Conservation (phyloP, 495 filamentous ascomycete species). For the Aspergillus diversus region DNA sequence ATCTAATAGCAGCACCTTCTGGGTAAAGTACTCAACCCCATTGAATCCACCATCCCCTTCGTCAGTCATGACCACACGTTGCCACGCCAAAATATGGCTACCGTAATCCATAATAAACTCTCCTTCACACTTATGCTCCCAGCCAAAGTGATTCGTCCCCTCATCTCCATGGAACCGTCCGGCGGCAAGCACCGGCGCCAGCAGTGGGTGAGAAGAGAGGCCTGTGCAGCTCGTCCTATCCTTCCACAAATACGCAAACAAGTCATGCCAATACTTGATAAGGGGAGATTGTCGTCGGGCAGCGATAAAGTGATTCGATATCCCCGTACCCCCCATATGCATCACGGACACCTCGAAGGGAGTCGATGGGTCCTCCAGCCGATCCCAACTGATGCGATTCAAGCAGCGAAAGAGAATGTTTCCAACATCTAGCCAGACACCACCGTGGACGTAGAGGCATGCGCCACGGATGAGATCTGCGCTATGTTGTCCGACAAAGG, state of each 20-base stretch:
- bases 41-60: background rate
- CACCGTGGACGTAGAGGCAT: conserved; percentile 27
- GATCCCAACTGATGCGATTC: conserved; percentile 28
- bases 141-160: conserved; percentile 1
- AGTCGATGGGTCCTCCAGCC: conserved; percentile 20
- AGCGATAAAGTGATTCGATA: conserved; percentile 29
- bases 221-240: background rate
- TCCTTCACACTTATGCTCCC: background rate
- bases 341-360: conserved; percentile 23
- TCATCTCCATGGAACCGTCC: conserved; percentile 4
- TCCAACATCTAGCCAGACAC: conserved; percentile 32
- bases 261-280: conserved; percentile 26
- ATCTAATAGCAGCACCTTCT: conserved; percentile 1
- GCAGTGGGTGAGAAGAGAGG: background rate
- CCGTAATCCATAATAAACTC: conserved; percentile 8
- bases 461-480: conserved; percentile 29
- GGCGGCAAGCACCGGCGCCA: background rate
- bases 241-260: conserved; percentile 10
- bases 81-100: conserved; percentile 4
- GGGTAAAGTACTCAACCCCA: background rate
- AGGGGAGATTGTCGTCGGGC: conserved; percentile 23
- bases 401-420: conserved; percentile 26
- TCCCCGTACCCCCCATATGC: background rate
- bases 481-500: conserved; percentile 25
- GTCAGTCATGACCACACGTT: background rate